A percentile compares a stretch with the other conserved stretches of the same genome.
Conservation (phyloP, 202 grass and related monocot genomes). For the Brachypodium distachyon region DNA sequence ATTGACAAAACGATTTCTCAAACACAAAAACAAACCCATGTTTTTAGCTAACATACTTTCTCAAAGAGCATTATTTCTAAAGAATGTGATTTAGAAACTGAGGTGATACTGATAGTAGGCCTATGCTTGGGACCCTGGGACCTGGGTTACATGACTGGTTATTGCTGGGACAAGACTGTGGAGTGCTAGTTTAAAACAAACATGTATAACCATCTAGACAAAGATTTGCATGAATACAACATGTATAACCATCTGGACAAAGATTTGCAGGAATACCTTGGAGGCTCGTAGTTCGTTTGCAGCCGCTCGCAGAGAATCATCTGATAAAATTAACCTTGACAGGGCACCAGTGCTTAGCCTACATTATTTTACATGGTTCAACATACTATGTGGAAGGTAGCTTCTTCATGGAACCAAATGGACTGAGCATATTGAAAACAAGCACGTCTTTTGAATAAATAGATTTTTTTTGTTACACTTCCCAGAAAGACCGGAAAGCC, state of each 20-base stretch:
- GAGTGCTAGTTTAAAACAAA: too few species aligned
- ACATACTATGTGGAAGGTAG: background rate
- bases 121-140: background rate
- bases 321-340: conserved; percentile 92
- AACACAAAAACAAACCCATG: background rate
- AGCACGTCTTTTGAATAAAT: background rate
- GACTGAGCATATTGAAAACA: background rate
- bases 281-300: conserved; percentile 81
- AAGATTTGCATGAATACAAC: conserved; percentile 24
- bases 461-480: background rate
- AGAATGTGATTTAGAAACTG: background rate
- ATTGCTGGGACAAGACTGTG: background rate
- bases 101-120: background rate
- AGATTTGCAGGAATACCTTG: conserved; percentile 47
- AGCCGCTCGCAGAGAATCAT: conserved; percentile 76
- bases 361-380: conserved; percentile 10
- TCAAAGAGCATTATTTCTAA: background rate
- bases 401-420: conserved; percentile 10
- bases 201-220: background rate
- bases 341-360: conserved; percentile 91
- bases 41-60: background rate
- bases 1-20: background rate
- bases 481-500: background rate
- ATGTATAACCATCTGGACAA: background rate
- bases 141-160: background rate